Base-by-base conservation (phyloP, 495 filamentous ascomycete species). In the Aspergillus affinis region DNA sequence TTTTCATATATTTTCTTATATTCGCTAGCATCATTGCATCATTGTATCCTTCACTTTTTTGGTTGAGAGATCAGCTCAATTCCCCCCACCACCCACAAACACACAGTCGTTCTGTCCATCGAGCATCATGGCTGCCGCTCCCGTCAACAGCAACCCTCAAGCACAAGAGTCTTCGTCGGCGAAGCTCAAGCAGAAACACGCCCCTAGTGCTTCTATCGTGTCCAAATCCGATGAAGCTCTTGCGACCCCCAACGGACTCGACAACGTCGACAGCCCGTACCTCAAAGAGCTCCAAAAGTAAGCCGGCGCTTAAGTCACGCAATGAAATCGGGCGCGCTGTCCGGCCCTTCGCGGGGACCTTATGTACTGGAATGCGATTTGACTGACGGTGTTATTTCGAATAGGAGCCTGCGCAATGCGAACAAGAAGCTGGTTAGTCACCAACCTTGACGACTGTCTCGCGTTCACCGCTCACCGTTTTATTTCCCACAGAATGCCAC, bases 271-370 rank as follows among this genome's bases (percentile, higher is more conserved):
- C 66, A 90, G 81, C 66, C 78, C 82, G 6, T 90, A 93, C 69
- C 79, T 96, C 63, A 90, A 88, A 69, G 93, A 97, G 66, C 80
- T 96, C 19, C 84, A 91, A 62, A 96, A 93, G 91, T 95, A 72
- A 67, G 88, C 78, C 58, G 36, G 8, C 36, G 23, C 21, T 48
- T 13, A 30, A 32, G 32, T 20, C 32, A 21, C 13, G 7, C 41
- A 36, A 20, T 53, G 51, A 41, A 41, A 15, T 5, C 13, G 9
- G 13, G 3, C 12, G 1, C 4, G 5, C 36, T 41, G 36, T 10
- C 36, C 15, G 36, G 36, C 36, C 36, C 36, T 41, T 15, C 3
- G 12, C 15, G 32, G 13, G 13, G 13, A 10, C 13, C 36, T 15
- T 15, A 41, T 17, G 36, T 32, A 32, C 36, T 41, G 36, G 36